Percentiles rank a stretch among this genome's conserved stretches.
These are phyloP conservation scores for Penicillium lividum DNA, from an alignment of 495 filamentous ascomycete genomes.

Conservation along the genomic window DNA sequence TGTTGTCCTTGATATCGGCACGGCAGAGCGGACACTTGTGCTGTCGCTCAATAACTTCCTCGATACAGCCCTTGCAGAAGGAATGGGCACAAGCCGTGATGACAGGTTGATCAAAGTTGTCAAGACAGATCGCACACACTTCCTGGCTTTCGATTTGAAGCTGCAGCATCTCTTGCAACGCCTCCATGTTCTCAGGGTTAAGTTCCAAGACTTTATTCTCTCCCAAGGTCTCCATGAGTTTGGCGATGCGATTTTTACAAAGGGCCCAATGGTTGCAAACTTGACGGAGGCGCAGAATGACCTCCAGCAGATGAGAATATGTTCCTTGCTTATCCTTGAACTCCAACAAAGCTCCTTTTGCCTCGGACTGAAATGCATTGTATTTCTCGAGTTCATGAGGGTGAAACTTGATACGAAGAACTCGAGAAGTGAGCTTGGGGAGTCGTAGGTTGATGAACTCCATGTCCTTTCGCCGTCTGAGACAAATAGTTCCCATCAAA, in stretches of 20 bases:
- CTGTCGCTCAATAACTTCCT: conserved; percentile 75
- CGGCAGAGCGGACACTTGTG: conserved; percentile 90
- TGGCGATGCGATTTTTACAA: conserved; percentile 70
- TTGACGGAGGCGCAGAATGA: conserved; percentile 82
- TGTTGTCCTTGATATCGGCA: conserved; percentile 59
- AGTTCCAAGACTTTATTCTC: conserved; percentile 65
- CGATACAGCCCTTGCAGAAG: conserved; percentile 75
- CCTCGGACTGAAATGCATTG: conserved; percentile 72
- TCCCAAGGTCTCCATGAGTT: conserved; percentile 67
- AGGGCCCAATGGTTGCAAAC: conserved; percentile 88
- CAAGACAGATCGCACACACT: conserved; percentile 82
- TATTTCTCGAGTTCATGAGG: conserved; percentile 79
- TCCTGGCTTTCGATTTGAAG: conserved; percentile 80
- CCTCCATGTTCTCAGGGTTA: conserved; percentile 69
- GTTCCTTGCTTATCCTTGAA: conserved; percentile 54
- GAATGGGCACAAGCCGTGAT: conserved; percentile 89
- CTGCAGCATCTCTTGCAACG: conserved; percentile 76
- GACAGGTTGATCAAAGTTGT: conserved; percentile 69
- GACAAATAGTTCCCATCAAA: conserved; percentile 79
- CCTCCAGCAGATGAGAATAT: conserved; percentile 73
- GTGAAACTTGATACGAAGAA: conserved; percentile 77
- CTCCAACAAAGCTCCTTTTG: conserved; percentile 66
- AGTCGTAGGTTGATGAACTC: conserved; percentile 81
- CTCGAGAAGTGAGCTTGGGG: conserved; percentile 74
- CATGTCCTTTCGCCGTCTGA: conserved; percentile 89